Base-by-base conservation (phyloP, 768 basidiomycete species). In the Auriscalpium microsporum region DNA sequence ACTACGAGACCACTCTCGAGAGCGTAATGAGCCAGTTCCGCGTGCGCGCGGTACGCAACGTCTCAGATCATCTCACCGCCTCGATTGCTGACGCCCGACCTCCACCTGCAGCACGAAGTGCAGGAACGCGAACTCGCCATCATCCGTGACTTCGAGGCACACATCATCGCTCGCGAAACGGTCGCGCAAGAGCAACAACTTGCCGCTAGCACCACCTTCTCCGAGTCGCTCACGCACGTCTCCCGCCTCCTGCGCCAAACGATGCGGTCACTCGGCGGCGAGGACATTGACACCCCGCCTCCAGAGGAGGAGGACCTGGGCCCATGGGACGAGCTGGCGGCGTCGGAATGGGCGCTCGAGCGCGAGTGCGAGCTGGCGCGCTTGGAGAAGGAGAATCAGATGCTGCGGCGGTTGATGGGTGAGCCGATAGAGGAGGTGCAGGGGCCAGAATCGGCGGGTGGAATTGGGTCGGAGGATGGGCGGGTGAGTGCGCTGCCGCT, bases 1-100 rank as follows among this genome's bases (percentile, higher is more conserved):
- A 99, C 68, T 98, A 96, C 65, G 96, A 99, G 68, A 88, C 91
- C 65, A 97, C 95, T 0, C 73, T 99, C 35, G 96, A 99, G 70
- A 89, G 80, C 8, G 82, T 98, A 45, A 99, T 99, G 96, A 81
- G 84, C 55, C 78, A 79, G 55, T 99, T 99, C 72, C 79, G 96
- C 55, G 87, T 83, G 56, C 83, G 90, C 48, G 95, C 96, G 35
- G 95, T 97, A 68, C 56, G 90, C 82, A 48, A n/a, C n/a, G 35
- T 54, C 45, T 33, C 21, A 28, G 16, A 17, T 14, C 48, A 51
- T 13, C 23, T 23, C 35, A 33, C 50, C 44, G 45, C 49, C 52
- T 14, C 33, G 54, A 2, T 36, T 46, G 46, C 35, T 56, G 21
- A 55, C 19, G 17, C 33, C 10, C 44, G n/a, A 56, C 54, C 21